phyloP scores from a whole-genome alignment of 306 rosid species.

The Glycine soja region DNA sequence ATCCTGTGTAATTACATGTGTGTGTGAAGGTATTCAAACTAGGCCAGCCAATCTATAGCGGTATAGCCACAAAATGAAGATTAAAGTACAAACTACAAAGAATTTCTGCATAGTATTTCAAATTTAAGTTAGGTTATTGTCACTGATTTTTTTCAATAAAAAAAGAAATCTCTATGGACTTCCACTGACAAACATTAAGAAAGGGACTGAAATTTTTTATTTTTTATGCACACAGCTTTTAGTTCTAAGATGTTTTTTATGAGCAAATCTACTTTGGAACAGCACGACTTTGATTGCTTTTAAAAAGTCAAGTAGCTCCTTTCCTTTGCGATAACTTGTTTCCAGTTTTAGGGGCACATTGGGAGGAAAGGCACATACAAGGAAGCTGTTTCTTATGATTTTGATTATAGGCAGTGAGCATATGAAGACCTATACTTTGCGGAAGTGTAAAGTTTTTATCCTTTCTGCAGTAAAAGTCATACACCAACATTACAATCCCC shows the following conservation, averaged over 20 bases:
- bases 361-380: not conserved
- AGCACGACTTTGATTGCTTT: constrained; percentile 20
- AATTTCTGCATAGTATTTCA: not conserved
- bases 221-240: not conserved
- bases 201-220: constrained; percentile 5
- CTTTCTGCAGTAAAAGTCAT: not conserved
- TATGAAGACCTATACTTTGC: not conserved
- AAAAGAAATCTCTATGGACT: constrained; percentile 16
- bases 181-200: constrained; percentile 23
- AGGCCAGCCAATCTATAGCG: constrained; percentile 35
- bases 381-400: constrained; percentile 3
- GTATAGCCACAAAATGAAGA: constrained; percentile 11
- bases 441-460: not conserved
- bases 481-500: not conserved
- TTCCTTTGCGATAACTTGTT: constrained; percentile 23
- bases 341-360: constrained; percentile 1
- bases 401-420: not conserved
- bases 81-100: constrained; percentile 1
- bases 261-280: constrained; percentile 25
- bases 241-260: not conserved
- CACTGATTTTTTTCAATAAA: not conserved
- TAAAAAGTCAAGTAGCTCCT: constrained; percentile 24
- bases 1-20: constrained; percentile 13
- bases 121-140: not conserved
- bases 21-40: constrained; percentile 34